Conservation (phyloP, 495 filamentous ascomycete genomes). For the Xylaria acuta region DNA sequence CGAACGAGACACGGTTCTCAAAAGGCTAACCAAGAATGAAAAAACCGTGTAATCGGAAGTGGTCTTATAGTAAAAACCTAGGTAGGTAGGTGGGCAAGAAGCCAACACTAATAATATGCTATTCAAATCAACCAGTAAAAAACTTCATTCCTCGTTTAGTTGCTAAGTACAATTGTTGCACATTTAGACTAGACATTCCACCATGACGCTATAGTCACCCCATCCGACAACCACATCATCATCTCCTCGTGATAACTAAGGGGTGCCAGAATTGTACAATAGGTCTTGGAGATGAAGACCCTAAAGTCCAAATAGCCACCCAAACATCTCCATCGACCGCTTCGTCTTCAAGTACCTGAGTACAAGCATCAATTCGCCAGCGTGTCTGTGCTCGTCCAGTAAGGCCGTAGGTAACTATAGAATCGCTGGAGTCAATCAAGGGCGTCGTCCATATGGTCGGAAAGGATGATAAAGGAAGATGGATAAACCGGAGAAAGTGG, state of each 20-base stretch:
- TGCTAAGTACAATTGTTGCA: constrained; percentile 22
- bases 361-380: background rate
- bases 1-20: background rate
- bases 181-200: constrained; percentile 10
- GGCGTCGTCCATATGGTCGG: background rate
- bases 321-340: background rate
- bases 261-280: constrained; percentile 19
- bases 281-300: constrained; percentile 4
- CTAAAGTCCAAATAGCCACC: background rate
- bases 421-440: background rate
- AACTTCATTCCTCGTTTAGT: constrained; percentile 24
- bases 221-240: constrained; percentile 15
- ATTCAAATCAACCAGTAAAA: constrained; percentile 13
- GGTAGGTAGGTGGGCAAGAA: background rate
- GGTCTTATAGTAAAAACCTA: background rate
- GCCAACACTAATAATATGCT: background rate
- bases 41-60: background rate
- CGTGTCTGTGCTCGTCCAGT: constrained; percentile 20
- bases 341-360: background rate
- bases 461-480: background rate
- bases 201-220: constrained; percentile 9
- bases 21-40: background rate
- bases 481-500: background rate
- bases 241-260: constrained; percentile 14
- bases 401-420: background rate